These are phyloP conservation scores for Pleodorina starrii DNA, from an alignment of 139 green algal species.

Conservation along the genomic window DNA sequence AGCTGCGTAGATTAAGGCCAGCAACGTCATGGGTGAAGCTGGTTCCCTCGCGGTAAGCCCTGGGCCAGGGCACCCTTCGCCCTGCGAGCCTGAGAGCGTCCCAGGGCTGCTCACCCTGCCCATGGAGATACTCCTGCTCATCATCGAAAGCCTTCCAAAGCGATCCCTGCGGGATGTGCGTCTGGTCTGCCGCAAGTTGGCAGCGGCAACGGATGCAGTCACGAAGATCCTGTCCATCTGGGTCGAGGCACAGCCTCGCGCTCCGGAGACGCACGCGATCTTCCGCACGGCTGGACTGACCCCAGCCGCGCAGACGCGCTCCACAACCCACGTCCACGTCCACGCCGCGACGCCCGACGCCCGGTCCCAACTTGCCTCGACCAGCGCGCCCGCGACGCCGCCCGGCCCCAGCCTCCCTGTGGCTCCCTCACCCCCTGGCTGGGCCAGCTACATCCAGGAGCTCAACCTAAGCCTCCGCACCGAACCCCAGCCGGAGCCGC, in stretches of 20 bases:
- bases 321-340: no score
- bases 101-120: background rate
- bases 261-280: background rate
- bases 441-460: background rate
- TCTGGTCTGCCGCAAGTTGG: background rate
- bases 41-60: background rate
- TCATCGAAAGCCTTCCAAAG: background rate
- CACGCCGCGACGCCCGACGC: no score
- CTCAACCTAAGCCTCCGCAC: background rate
- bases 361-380: no score
- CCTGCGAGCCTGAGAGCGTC: background rate
- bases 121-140: background rate
- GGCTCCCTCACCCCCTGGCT: background rate
- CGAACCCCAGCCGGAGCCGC: background rate
- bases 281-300: no score
- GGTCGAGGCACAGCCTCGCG: background rate
- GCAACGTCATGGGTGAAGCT: conserved; percentile 15
- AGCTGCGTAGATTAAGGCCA: no score
- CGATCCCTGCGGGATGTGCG: background rate
- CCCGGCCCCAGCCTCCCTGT: background rate
- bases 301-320: no score
- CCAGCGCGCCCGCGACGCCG: background rate
- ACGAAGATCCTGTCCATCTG: background rate
- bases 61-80: background rate
- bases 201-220: background rate